A percentile compares a stretch with the other conserved stretches of the same genome.
Evolutionary conservation across 257 asterid species (phyloP).

Genomic region (Capsicum chinense): DNA sequence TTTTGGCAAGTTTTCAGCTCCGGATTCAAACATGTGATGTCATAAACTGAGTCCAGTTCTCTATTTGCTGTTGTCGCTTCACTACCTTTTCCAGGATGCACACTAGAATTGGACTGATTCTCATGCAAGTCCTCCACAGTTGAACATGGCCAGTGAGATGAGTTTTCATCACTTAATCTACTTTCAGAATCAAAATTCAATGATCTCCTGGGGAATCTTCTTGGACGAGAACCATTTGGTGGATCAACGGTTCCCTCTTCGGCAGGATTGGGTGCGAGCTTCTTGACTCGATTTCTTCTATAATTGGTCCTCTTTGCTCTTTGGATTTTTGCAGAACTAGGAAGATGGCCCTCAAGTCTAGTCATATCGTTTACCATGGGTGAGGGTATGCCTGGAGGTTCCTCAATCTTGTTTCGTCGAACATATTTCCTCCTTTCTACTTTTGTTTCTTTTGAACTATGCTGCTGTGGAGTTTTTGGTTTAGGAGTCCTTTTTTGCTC

Average conservation of each 20-base stretch:
- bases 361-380: constrained; percentile 43
- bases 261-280: background rate
- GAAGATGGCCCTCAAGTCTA: constrained; percentile 34
- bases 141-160: constrained; percentile 37
- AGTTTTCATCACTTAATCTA: constrained; percentile 49
- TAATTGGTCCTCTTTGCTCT: constrained; percentile 46
- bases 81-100: constrained; percentile 34
- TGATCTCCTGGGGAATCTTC: constrained; percentile 67
- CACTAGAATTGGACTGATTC: constrained; percentile 41
- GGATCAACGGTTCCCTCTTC: constrained; percentile 31
- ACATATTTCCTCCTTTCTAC: constrained; percentile 61
- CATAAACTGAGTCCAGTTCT: constrained; percentile 36
- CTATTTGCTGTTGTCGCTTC: constrained; percentile 35
- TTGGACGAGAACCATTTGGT: constrained; percentile 38
- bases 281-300: constrained; percentile 19
- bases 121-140: constrained; percentile 36
- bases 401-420: constrained; percentile 43
- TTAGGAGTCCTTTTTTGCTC: constrained; percentile 51
- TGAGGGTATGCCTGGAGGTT: constrained; percentile 35
- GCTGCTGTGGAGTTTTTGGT: constrained; percentile 46
- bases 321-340: constrained; percentile 40
- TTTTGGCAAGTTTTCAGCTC: constrained; percentile 34
- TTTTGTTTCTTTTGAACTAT: constrained; percentile 42
- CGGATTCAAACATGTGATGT: constrained; percentile 38
- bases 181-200: constrained; percentile 57